Base-by-base conservation (phyloP, 208 protist genomes). In the Trypanosoma melophagium region DNA sequence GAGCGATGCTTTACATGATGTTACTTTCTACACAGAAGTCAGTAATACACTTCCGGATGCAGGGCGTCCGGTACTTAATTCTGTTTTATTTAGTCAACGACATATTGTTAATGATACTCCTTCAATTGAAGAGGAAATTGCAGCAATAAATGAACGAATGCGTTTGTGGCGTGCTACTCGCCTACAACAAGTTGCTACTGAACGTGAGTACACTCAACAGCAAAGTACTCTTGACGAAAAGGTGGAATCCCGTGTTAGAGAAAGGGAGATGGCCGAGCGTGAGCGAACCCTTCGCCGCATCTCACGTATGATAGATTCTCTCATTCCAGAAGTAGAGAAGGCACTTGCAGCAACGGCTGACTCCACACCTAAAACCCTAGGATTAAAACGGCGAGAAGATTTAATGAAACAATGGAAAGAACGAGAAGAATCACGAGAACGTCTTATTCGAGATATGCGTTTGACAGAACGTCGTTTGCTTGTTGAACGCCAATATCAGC, bases 241-340 rank as follows among this genome's bases (percentile, higher is more conserved):
- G 21, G 82, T 92, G 71, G 71, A 80, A 65, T 24, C 9, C 22
- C 77, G 86, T 13, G 53, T 92, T 49, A 53, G 44, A 45, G 51
- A 67, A 25, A 64, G 59, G 31, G 80, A 77, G 21, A 50, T 28
- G 10, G 60, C 50, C 16, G 83, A 92, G 71, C 82, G 80, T 10
- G 64, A 79, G 22, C 82, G 86, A n/a, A 69, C 83, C 17, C 61
- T 86, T 42, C 80, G 76, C 44, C 86, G 86, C n/a, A 74, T 89
- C 14, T 28, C 62, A 9, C 60, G 44, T 1, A 77, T 90, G 7
- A 52, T 86, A n/a, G 63, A 60, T 42, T 64, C 65, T 22, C 57
- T 90, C 14, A 59, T 76, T 3, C 49, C 77, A 13, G 69, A 69
- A 19, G 40, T 84, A 12, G 63, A 74, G 19, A 65, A 63, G 21